A percentile compares a stretch with the other conserved stretches of the same genome.
These are phyloP conservation scores for Amanita rubescens DNA, from an alignment of 768 basidiomycete species.

Conservation along the genomic window DNA sequence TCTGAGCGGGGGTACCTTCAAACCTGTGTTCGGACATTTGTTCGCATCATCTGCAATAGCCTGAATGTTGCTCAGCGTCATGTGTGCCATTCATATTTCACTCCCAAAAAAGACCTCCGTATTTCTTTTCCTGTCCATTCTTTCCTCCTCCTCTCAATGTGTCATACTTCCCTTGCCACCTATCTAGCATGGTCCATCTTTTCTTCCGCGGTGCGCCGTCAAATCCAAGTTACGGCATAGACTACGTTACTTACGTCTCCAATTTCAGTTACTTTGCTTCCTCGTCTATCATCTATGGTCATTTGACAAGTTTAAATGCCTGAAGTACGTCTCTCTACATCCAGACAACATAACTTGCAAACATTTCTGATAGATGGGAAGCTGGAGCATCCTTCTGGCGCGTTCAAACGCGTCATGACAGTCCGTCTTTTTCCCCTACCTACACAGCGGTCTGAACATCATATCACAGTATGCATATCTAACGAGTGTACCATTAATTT, in stretches of 20 bases:
- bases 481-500: slow-evolving; percentile 51
- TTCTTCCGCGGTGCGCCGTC: slow-evolving; percentile 37
- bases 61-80: too few relatives aligned
- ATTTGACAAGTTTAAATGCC: slow-evolving; percentile 71
- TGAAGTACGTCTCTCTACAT: slow-evolving; percentile 37
- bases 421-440: slow-evolving; percentile 30
- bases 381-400: slow-evolving; percentile 58
- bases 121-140: neutral
- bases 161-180: slow-evolving; percentile 53
- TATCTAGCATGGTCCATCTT: slow-evolving; percentile 60
- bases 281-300: slow-evolving; percentile 72
- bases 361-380: slow-evolving; percentile 48
- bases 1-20: too few relatives aligned
- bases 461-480: slow-evolving; percentile 63
- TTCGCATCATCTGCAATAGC: neutral
- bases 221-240: neutral
- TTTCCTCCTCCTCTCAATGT: slow-evolving; percentile 33
- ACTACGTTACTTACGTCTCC: neutral
- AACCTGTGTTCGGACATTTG: too few relatives aligned
- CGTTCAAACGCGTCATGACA: slow-evolving; percentile 84
- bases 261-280: slow-evolving; percentile 47
- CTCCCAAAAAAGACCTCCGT: neutral
- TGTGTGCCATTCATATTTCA: neutral
- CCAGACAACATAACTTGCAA: neutral
- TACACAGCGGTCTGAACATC: neutral